Base-by-base conservation (phyloP, 2,329 filamentous ascomycete genomes). In the Penicillium sp. region DNA sequence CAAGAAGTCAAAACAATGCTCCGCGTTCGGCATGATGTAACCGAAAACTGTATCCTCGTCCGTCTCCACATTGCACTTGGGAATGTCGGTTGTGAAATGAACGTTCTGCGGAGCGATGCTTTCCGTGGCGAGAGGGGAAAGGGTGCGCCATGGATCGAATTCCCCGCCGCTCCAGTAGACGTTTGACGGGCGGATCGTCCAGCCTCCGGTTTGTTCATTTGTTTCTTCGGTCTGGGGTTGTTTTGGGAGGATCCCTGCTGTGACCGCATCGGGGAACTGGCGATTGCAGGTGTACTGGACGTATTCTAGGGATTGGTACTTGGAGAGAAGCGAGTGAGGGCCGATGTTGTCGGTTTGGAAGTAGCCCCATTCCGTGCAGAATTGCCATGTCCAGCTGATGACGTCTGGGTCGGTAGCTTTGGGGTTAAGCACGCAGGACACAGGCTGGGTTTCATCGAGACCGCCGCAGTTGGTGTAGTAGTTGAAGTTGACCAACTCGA, bases 301-400 rank as follows among this genome's bases (percentile, higher is more conserved):
- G 61, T 80, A 77, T 8, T 73, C 57, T 13, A 80, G 71, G 19
- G 74, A 76, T 61, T 81, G 78, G 62, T 77, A 82, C 33, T 72
- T 75, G 16, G 79, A 81, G 26, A 80, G 69, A 9, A 84, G 68
- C 35, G 79, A 75, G 55, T 79, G 74, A 19, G 70, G 64, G n/a
- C 80, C 79, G 1, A 77, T 65, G 61, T 84, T 84, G 33, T 78
- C 75, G 51, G 73, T 73, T 64, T 81, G 79, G 64, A 77, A 80
- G 67, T 73, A 83, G 10, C 81, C 82, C 77, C 77, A 82, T 64
- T 84, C 75, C 2, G 77, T 80, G 67, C 82, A 84, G 63, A 78
- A 80, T 62, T 84, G 80, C 79, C 80, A 83, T 1, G 70, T 76
- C 79, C 79, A 82, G 49, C 70, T 68, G 58, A 82, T 79, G 1